phyloP scores from a whole-genome alignment of 257 asterid species.

The Forsythia viridissima region DNA sequence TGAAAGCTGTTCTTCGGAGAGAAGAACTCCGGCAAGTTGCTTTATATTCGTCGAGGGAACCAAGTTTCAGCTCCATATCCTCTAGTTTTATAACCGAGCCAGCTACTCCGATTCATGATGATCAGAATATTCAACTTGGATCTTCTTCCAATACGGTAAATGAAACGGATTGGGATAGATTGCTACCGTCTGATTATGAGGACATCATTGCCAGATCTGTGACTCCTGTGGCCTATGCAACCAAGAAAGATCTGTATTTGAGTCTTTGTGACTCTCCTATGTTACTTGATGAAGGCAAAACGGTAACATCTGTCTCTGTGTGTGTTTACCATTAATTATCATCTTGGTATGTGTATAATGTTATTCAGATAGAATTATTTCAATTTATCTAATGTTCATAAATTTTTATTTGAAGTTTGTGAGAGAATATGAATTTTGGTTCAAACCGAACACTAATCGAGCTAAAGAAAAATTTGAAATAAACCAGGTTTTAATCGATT shows the following conservation, averaged over 20 bases:
- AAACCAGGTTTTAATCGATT: too few species aligned
- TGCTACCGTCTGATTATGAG: conserved; percentile 42
- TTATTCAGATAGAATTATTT: too few species aligned
- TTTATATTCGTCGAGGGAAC: not conserved
- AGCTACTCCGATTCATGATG: not conserved
- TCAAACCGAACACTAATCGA: too few species aligned
- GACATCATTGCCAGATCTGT: conserved; percentile 33
- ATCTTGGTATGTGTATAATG: not conserved
- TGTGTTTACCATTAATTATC: not conserved
- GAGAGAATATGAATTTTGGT: too few species aligned
- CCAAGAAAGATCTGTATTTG: conserved; percentile 39
- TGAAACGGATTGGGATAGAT: conserved; percentile 26
- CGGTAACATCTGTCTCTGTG: conserved; percentile 23
- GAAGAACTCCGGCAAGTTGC: too few species aligned
- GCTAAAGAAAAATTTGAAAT: too few species aligned
- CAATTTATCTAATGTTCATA: too few species aligned
- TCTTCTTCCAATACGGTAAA: not conserved
- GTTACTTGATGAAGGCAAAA: conserved; percentile 36
- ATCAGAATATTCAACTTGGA: not conserved
- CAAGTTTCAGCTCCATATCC: not conserved
- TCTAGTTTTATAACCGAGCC: not conserved
- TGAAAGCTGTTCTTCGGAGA: too few species aligned
- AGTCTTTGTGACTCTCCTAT: conserved; percentile 35
- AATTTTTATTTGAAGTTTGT: too few species aligned
- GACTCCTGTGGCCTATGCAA: conserved; percentile 20